A percentile compares a stretch with the other conserved stretches of the same genome.
Conservation (phyloP, 2,329 filamentous ascomycete genomes). For the Rasamsonia emersonii region DNA sequence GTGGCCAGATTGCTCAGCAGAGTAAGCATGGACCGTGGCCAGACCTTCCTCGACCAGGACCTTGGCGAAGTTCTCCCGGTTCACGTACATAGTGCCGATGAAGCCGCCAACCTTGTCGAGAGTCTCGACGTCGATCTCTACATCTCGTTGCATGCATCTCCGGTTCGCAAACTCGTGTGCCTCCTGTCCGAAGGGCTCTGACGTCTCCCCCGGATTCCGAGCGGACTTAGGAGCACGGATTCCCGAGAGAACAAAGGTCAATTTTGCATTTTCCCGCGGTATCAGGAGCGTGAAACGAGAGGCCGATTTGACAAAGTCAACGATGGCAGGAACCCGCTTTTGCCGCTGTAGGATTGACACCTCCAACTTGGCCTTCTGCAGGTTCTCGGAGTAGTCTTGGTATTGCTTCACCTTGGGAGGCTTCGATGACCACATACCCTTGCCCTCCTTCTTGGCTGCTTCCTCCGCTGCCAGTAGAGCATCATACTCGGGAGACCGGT, state of each 20-base stretch:
- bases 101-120: conserved; percentile 96
- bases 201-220: conserved; percentile 67
- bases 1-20: conserved; percentile 90
- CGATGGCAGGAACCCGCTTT: conserved; percentile 83
- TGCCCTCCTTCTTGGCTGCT: conserved; percentile 71
- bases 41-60: conserved; percentile 87
- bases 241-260: conserved; percentile 89
- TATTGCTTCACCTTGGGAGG: conserved; percentile 73
- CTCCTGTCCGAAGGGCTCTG: conserved; percentile 91
- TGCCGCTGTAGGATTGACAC: conserved; percentile 79
- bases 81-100: conserved; percentile 88
- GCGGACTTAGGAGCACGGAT: conserved; percentile 86
- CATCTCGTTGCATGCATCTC: conserved; percentile 86
- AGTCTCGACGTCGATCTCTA: conserved; percentile 89
- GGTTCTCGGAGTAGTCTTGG: conserved; percentile 80
- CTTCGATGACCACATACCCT: conserved; percentile 93
- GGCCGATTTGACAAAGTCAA: conserved; percentile 97
- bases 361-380: conserved; percentile 94
- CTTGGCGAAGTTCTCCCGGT: conserved; percentile 93
- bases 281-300: conserved; percentile 88
- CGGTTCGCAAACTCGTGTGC: conserved; percentile 84
- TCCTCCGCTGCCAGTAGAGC: conserved; percentile 38
- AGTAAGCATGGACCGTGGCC: conserved; percentile 86
- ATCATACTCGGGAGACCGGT: conserved; percentile 90
- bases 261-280: conserved; percentile 84